These are phyloP conservation scores for Herpetospermum pedunculosum DNA, from an alignment of 306 rosid species.

Conservation along the genomic window DNA sequence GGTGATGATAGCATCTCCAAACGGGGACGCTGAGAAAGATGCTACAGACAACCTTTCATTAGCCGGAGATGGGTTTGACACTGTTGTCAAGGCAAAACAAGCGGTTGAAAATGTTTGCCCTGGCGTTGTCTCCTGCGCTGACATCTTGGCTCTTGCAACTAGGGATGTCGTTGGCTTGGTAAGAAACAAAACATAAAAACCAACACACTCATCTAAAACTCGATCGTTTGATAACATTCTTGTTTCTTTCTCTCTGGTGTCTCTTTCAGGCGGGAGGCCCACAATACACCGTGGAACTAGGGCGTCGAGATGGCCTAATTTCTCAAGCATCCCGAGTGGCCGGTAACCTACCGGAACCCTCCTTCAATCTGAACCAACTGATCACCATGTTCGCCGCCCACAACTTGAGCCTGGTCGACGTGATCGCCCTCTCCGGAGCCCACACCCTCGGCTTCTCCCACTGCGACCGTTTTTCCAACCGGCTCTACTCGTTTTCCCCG, in stretches of 20 bases:
- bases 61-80: slow-evolving; percentile 90
- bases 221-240: background rate
- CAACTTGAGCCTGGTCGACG: background rate
- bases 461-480: slow-evolving; percentile 4
- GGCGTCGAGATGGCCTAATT: slow-evolving; percentile 58
- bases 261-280: slow-evolving; percentile 81
- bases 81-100: slow-evolving; percentile 57
- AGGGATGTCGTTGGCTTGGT: slow-evolving; percentile 66
- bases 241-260: no score
- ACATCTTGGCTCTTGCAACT: slow-evolving; percentile 62
- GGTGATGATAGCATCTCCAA: slow-evolving; percentile 38
- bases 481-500: slow-evolving; percentile 1
- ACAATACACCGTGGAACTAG: slow-evolving; percentile 54
- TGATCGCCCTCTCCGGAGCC: slow-evolving; percentile 8
- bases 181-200: background rate
- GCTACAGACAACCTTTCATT: slow-evolving; percentile 45
- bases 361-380: slow-evolving; percentile 21
- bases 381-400: background rate
- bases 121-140: slow-evolving; percentile 67
- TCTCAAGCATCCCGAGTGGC: slow-evolving; percentile 46
- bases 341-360: slow-evolving; percentile 45
- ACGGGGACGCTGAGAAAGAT: slow-evolving; percentile 75
- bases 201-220: no score
- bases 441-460: slow-evolving; percentile 5
- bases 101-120: slow-evolving; percentile 68